Conservation (phyloP, 2,329 filamentous ascomycete species). For the Triangularia setosa region DNA sequence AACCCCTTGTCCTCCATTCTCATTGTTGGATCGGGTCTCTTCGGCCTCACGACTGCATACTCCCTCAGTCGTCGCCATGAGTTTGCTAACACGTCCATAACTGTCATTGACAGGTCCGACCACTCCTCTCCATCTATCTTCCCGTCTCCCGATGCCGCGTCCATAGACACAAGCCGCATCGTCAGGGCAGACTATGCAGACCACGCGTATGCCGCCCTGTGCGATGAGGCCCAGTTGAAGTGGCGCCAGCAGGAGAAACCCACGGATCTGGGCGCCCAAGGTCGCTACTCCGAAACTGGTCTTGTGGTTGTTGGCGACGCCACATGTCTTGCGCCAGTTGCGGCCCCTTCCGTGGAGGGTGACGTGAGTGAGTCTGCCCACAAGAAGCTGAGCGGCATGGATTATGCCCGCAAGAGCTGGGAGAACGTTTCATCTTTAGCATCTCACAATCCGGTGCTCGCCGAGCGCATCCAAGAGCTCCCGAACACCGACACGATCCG, state of each 20-base stretch:
- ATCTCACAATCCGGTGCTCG: conserved; percentile 35
- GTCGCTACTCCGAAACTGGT: conserved; percentile 67
- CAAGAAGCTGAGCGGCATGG: conserved; percentile 43
- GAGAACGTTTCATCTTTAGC: conserved; percentile 56
- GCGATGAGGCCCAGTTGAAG: conserved; percentile 61
- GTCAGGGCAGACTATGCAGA: conserved; percentile 77
- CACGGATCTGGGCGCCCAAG: conserved; percentile 54
- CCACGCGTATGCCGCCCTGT: conserved; percentile 70
- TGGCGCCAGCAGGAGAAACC: conserved; percentile 60
- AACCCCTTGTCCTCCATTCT: conserved; percentile 50
- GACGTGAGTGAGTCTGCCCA: not conserved
- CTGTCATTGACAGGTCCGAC: conserved; percentile 53
- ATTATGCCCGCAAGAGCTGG: conserved; percentile 58
- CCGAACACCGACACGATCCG: conserved; percentile 43
- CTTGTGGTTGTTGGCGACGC: conserved; percentile 58
- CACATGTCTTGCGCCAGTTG: conserved; percentile 15
- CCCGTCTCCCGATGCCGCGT: conserved; percentile 56
- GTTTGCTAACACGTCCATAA: conserved; percentile 53
- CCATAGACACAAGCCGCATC: conserved; percentile 61
- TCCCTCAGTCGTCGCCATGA: conserved; percentile 61
- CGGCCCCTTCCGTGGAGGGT: conserved; percentile 1
- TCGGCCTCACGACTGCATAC: conserved; percentile 60
- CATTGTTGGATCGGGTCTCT: conserved; percentile 66
- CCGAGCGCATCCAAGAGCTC: conserved; percentile 42
- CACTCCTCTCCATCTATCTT: conserved; percentile 42